Conservation (phyloP, 176 grass and related monocot species). For the Saccharum spontaneum region DNA sequence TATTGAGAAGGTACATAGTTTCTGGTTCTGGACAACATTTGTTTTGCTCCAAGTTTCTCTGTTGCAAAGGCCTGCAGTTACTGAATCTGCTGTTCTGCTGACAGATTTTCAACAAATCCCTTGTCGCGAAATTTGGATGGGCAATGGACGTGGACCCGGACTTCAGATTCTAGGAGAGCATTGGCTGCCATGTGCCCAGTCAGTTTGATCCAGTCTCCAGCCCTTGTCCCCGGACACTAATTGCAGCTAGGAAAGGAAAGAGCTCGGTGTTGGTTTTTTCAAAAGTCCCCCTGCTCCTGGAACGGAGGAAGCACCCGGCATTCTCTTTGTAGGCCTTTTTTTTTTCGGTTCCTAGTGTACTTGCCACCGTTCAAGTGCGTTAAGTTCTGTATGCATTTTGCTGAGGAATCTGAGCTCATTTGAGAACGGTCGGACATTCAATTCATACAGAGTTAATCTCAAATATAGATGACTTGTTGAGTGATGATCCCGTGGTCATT, state of each 20-base stretch:
- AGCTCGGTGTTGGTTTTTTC: constrained; percentile 47
- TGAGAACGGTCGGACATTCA: constrained; percentile 54
- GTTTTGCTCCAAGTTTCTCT: constrained; percentile 15
- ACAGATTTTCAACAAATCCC: constrained; percentile 98
- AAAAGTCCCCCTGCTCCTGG: constrained; percentile 24
- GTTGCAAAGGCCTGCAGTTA: constrained; percentile 64
- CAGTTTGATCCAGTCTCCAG: constrained; percentile 32
- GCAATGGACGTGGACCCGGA: constrained; percentile 84
- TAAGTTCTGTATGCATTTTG: constrained; percentile 40
- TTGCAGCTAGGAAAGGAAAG: constrained; percentile 60
- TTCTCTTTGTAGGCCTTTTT: constrained; percentile 44
- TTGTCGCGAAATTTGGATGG: constrained; percentile 86
- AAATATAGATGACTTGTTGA: constrained; percentile 47
- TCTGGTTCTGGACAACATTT: not conserved
- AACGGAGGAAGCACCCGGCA: constrained; percentile 45
- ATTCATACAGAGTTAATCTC: constrained; percentile 50
- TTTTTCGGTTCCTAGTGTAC: not conserved
- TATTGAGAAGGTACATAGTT: constrained; percentile 82
- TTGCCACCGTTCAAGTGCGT: constrained; percentile 19
- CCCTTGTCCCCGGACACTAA: constrained; percentile 32
- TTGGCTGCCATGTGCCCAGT: constrained; percentile 18
- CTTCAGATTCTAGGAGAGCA: constrained; percentile 83
- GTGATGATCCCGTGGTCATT: constrained; percentile 5
- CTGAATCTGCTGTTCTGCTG: constrained; percentile 14
- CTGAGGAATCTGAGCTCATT: constrained; percentile 36